Evolutionary conservation across 2,329 filamentous ascomycete species (phyloP), one percentile per base, ranked within the genome.

Genomic region (Diaporthe amygdali): DNA sequence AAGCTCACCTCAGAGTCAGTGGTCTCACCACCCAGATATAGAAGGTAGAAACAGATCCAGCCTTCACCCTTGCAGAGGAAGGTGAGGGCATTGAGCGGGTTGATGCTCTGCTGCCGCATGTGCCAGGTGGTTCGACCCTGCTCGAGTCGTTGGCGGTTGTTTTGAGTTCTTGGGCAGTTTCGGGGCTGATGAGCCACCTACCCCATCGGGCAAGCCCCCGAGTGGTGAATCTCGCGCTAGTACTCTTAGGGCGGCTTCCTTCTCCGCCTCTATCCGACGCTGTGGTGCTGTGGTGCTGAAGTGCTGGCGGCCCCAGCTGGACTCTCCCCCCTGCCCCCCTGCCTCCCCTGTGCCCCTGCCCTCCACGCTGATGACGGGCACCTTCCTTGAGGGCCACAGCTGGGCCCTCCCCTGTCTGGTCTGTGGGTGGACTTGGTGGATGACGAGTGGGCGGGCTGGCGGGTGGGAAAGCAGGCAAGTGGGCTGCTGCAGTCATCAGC

Each of bases 101-200:
- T 49, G 59, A 49, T 64, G 59, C 32, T 49, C 20, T 39, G 37
- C 37, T 39, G 37, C 37, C 37, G 37, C 37, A 39, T 39, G 37
- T 39, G 5, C 15, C 37, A 14, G 15, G 37, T 39, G 37, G 59
- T 41, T 49, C 20, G 44, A 27, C 44, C 44, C 41, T 64, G 59
- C 41, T 68, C 66, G 66, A 47, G 66, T 59, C 41, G 66, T 34
- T 30, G 32, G 66, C 52, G 17, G 66, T 30, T 49, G 66, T 46
- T 59, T 55, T 34, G 44, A 49, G 39, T 56, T 68, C 44, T 41
- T 30, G 25, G 34, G 34, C 59, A 17, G 59, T 64, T 64, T 64
- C 59, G 34, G 41, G 66, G 52, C 49, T 46, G 59, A 34, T 52
- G 49, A 66, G 56, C n/a, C 49, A 66, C 68, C 68, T 70, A 56